Base-by-base conservation (phyloP, 176 grass and related monocot species). In the Carex littledalei region DNA sequence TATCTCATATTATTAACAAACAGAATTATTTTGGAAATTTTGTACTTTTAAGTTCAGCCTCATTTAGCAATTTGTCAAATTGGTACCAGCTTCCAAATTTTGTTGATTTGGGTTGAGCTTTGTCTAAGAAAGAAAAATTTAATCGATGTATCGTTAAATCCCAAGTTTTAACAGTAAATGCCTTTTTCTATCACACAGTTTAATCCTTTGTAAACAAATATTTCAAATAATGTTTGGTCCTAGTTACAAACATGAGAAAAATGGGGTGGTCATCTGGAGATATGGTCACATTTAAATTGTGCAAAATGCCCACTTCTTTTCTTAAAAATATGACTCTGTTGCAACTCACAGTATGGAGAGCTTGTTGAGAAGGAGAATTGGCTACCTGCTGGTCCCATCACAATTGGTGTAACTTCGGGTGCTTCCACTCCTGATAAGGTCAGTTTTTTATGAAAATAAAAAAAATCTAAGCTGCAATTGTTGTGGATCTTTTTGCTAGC, bases 391-490 rank as follows among this genome's bases (percentile, higher is more conserved):
- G 97, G 97, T 50, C 90, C 87, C 55, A 82, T 99, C 82, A 94
- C 85, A 79, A 90, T 99, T 73, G 97, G 97, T 26, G 80, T 94
- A 80, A 99, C 97, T 72, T 92, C 97, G 1, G 97, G 97, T 83
- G 97, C 97, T 52, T 99, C 97, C 9, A 99, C 97, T 81, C 97
- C 97, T 0, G 91, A 99, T 65, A 99, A 99, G 97, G 96, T 95
- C 86, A 80, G 29, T 76, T 74, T 34, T 6, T 78, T 57, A 17
- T 34, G 6, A 78, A 49, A 47, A 72, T 39, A 3, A n/a, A 45
- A 45, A 24, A 72, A 21, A 15, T 71, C 7, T 71, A 71, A n/a
- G 37, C 1, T 47, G 10, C 21, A 70, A 18, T 17, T 17, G 34
- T 16, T 11, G 39, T 49, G 35, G 22, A 45, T 72, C 3, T 8